These are phyloP conservation scores for Alternaria sp. DNA, from an alignment of 2,329 filamentous ascomycete genomes.

Conservation along the genomic window DNA sequence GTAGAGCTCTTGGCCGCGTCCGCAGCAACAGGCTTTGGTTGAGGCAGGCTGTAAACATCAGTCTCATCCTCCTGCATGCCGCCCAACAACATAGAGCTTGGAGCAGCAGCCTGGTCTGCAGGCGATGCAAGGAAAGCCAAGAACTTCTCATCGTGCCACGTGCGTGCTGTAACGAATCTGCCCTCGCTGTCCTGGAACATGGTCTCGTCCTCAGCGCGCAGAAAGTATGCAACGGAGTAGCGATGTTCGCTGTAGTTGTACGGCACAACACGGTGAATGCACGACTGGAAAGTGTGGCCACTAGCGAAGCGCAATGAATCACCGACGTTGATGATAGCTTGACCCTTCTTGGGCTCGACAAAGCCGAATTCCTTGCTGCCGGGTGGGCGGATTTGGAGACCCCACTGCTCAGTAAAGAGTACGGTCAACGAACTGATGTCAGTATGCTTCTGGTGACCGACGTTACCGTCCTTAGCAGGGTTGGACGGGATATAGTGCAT, in stretches of 20 bases:
- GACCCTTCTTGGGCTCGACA: constrained; percentile 61
- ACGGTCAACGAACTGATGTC: constrained; percentile 44
- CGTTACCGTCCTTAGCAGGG: constrained; percentile 29
- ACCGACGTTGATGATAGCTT: constrained; percentile 67
- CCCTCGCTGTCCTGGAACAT: constrained; percentile 66
- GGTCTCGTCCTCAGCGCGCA: constrained; percentile 65
- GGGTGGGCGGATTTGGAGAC: constrained; percentile 65
- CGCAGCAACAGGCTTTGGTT: constrained; percentile 1
- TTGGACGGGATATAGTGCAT: constrained; percentile 46
- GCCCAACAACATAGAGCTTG: constrained; percentile 14
- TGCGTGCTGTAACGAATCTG: constrained; percentile 60
- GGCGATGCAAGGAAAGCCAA: constrained; percentile 36
- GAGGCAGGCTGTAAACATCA: constrained; percentile 8
- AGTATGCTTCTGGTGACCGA: constrained; percentile 47
- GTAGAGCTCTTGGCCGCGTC: neutral
- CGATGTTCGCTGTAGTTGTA: constrained; percentile 63
- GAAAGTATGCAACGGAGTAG: constrained; percentile 68
- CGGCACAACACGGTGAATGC: constrained; percentile 67
- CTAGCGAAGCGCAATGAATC: constrained; percentile 67
- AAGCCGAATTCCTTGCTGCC: constrained; percentile 53
- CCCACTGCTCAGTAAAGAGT: constrained; percentile 64
- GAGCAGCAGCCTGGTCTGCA: constrained; percentile 15
- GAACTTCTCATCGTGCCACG: constrained; percentile 49
- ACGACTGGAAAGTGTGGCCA: constrained; percentile 63
- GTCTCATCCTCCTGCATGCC: constrained; percentile 17